A percentile compares a stretch with the other conserved stretches of the same genome.
These are phyloP conservation scores for Postia placenta DNA, from an alignment of 768 basidiomycete genomes.

Conservation along the genomic window DNA sequence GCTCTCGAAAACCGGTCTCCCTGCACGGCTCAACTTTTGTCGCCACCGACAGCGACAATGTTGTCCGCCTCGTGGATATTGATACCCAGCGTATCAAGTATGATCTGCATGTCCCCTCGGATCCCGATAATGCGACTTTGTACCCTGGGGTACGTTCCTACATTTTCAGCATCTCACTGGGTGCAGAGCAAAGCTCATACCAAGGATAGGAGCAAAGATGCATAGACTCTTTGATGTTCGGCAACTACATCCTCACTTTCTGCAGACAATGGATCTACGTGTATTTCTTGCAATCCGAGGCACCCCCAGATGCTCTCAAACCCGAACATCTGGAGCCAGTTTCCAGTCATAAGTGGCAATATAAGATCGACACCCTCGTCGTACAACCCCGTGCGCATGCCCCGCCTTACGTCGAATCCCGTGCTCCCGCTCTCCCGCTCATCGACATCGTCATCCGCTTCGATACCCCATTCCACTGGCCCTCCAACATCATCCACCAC, in stretches of 20 bases:
- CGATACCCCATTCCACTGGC: constrained; percentile 58
- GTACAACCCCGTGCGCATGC: constrained; percentile 26
- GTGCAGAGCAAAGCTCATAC: background rate
- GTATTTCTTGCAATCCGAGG: constrained; percentile 33
- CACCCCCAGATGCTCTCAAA: constrained; percentile 28
- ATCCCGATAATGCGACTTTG: constrained; percentile 10
- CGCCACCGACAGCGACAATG: constrained; percentile 9
- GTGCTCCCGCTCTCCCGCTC: constrained; percentile 17
- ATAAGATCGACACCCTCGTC: constrained; percentile 48
- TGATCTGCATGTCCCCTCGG: constrained; percentile 4
- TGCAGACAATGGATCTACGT: constrained; percentile 26
- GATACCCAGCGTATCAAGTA: constrained; percentile 1
- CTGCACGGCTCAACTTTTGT: constrained; percentile 5
- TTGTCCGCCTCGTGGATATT: constrained; percentile 10
- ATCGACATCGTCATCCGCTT: constrained; percentile 56
- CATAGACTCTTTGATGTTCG: constrained; percentile 36
- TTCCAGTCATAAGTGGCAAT: constrained; percentile 43
- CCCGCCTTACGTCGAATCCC: constrained; percentile 8
- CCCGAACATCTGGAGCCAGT: constrained; percentile 29
- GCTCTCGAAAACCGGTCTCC: constrained; percentile 6
- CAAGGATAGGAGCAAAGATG: constrained; percentile 30
- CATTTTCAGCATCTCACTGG: background rate
- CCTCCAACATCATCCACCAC: constrained; percentile 63
- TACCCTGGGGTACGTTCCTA: constrained; percentile 5
- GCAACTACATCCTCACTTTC: constrained; percentile 40